A percentile compares a stretch with the other conserved stretches of the same genome.
These are phyloP conservation scores for Hericium coralloides DNA, from an alignment of 768 basidiomycete genomes.

Conservation along the genomic window DNA sequence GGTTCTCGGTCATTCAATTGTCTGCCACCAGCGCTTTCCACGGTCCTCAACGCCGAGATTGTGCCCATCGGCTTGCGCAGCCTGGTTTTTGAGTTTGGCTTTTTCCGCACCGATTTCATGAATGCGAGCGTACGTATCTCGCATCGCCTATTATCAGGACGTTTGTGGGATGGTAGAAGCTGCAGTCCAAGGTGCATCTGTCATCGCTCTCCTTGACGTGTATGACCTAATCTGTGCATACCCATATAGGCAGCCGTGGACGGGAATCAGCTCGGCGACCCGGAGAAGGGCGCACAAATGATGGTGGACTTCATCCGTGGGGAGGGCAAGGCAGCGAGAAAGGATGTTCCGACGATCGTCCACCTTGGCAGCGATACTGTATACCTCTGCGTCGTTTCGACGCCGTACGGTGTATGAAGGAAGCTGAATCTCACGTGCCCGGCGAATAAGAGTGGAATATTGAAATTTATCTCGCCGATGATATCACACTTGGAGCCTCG, in stretches of 20 bases:
- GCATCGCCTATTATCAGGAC: conserved; percentile 21
- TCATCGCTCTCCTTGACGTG: neutral
- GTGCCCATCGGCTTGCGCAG: conserved; percentile 25
- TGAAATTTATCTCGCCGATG: too few species aligned
- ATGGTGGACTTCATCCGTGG: conserved; percentile 18
- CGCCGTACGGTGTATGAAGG: too few species aligned
- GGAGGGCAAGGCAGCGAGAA: conserved; percentile 15
- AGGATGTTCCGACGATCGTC: neutral
- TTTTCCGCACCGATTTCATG: conserved; percentile 30
- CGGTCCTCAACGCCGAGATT: conserved; percentile 12
- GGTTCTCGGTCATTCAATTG: neutral
- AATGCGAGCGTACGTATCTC: conserved; percentile 16
- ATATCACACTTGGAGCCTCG: too few species aligned
- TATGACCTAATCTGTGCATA: neutral
- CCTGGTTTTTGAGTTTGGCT: conserved; percentile 31
- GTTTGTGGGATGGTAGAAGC: neutral
- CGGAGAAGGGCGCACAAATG: conserved; percentile 15
- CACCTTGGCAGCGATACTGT: neutral
- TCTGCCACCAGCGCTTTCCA: conserved; percentile 7
- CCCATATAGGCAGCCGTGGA: too few species aligned
- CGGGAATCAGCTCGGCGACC: conserved; percentile 20
- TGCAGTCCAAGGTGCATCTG: neutral
- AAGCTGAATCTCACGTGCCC: too few species aligned
- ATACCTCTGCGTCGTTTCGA: neutral
- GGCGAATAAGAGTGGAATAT: too few species aligned